These are phyloP conservation scores for Selaginella moellendorffii DNA, from an alignment of 75 land plant genomes.

Conservation along the genomic window DNA sequence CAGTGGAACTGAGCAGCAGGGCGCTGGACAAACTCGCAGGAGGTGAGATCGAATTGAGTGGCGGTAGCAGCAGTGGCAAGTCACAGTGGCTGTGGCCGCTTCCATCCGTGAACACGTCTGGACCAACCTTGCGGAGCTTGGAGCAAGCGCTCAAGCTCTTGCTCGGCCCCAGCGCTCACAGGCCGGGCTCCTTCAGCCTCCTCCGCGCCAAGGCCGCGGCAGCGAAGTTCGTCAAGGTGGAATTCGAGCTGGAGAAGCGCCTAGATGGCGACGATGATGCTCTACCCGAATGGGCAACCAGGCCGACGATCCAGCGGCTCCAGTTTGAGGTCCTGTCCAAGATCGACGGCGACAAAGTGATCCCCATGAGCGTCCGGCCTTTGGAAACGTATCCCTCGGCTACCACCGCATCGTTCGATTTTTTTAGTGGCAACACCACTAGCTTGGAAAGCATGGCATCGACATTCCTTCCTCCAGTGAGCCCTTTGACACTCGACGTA, in stretches of 20 bases:
- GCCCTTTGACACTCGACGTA: conserved; percentile 43
- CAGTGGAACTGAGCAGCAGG: conserved; percentile 39
- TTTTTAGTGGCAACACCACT: conserved; percentile 33
- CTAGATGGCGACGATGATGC: conserved; percentile 17
- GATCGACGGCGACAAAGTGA: conserved; percentile 57
- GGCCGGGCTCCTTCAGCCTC: conserved; percentile 54
- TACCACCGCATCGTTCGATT: conserved; percentile 17
- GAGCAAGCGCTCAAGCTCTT: conserved; percentile 42
- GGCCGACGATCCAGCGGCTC: conserved; percentile 41
- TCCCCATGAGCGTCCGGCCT: conserved; percentile 44
- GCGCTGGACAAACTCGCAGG: conserved; percentile 6
- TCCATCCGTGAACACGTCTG: conserved; percentile 53
- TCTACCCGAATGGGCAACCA: conserved; percentile 78
- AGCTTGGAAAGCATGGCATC: conserved; percentile 26
- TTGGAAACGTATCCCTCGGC: conserved; percentile 41
- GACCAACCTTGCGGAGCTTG: conserved; percentile 49
- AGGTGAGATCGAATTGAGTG: background rate
- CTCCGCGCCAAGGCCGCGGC: conserved; percentile 68
- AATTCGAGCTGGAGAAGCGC: conserved; percentile 61
- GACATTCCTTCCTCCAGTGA: conserved; percentile 31
- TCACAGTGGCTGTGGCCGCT: conserved; percentile 58
- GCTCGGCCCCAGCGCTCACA: conserved; percentile 38
- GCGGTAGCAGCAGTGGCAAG: background rate
- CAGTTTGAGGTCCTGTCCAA: conserved; percentile 77
- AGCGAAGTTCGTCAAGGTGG: conserved; percentile 57